Conservation (phyloP, 768 basidiomycete species). For the Tephrocybe sp. region DNA sequence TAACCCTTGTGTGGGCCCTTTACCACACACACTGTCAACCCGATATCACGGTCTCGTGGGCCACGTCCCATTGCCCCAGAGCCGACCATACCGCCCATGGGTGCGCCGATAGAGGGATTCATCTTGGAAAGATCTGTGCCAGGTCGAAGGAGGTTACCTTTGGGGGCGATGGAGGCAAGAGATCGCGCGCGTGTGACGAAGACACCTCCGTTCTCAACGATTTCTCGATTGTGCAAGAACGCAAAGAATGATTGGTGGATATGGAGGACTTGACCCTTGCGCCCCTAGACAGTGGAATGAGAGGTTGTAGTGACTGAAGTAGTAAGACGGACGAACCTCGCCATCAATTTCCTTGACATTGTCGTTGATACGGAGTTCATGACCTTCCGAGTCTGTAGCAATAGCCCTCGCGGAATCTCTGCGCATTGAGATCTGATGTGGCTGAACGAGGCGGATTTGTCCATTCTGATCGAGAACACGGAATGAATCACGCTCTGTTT, state of each 20-base stretch:
- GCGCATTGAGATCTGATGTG: slow-evolving; percentile 93
- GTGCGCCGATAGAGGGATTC: slow-evolving; percentile 76
- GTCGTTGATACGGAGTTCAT: slow-evolving; percentile 85
- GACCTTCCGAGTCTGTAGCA: slow-evolving; percentile 86
- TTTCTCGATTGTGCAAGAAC: slow-evolving; percentile 92
- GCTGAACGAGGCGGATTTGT: slow-evolving; percentile 83
- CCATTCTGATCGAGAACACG: slow-evolving; percentile 95
- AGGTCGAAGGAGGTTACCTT: slow-evolving; percentile 68
- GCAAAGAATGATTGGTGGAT: slow-evolving; percentile 93
- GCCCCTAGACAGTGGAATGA: slow-evolving; percentile 45
- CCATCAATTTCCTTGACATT: slow-evolving; percentile 91
- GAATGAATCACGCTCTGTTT: slow-evolving; percentile 94
- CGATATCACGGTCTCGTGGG: slow-evolving; percentile 81
- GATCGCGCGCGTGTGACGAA: slow-evolving; percentile 89
- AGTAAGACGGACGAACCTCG: slow-evolving; percentile 54
- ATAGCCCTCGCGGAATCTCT: slow-evolving; percentile 79
- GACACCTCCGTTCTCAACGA: slow-evolving; percentile 88
- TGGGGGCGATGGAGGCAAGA: slow-evolving; percentile 83
- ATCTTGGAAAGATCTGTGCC: slow-evolving; percentile 84
- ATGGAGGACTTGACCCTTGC: slow-evolving; percentile 89
- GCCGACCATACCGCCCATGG: slow-evolving; percentile 75
- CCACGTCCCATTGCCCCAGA: slow-evolving; percentile 78
- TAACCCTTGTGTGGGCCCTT: slow-evolving; percentile 92
- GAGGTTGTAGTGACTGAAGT: neutral
- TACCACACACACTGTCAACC: slow-evolving; percentile 72